Evolutionary conservation across 1,284 basidiomycete species (phyloP).

Genomic region (Peniophora sp.): DNA sequence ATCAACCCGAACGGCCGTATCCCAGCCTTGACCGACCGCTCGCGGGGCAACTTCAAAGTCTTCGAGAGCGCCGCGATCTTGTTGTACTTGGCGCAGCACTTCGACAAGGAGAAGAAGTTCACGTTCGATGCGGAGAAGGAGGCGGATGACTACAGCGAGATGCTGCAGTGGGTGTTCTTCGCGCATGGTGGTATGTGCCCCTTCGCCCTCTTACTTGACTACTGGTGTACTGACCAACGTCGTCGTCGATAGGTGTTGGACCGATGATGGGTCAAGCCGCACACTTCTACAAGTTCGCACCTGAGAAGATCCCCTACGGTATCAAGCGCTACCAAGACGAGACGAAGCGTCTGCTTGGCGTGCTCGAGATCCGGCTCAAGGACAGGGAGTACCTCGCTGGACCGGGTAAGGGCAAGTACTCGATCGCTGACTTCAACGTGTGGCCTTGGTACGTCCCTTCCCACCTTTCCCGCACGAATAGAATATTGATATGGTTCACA

Average conservation of each 20-base stretch:
- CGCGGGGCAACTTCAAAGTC: slow-evolving; percentile 36
- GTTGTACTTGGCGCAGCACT: slow-evolving; percentile 44
- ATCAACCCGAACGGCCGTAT: slow-evolving; percentile 60
- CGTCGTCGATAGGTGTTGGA: slow-evolving; percentile 45
- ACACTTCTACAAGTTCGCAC: slow-evolving; percentile 48
- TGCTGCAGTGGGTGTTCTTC: slow-evolving; percentile 78
- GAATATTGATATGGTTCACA: not conserved
- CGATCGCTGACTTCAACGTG: not conserved
- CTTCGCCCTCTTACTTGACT: not conserved
- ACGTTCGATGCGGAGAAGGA: slow-evolving; percentile 32
- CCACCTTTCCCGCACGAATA: too few relatives aligned
- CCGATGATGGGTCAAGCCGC: slow-evolving; percentile 70
- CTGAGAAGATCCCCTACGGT: slow-evolving; percentile 60
- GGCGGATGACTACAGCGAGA: slow-evolving; percentile 39
- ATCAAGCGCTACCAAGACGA: slow-evolving; percentile 29
- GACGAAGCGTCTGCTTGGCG: not conserved
- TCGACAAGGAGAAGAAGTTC: slow-evolving; percentile 41
- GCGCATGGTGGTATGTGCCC: too few relatives aligned
- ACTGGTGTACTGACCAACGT: not conserved
- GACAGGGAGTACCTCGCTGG: not conserved
- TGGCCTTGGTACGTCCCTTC: not conserved
- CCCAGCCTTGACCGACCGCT: slow-evolving; percentile 38
- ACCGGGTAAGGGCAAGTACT: not conserved
- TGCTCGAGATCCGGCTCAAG: slow-evolving; percentile 1
- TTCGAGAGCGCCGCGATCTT: slow-evolving; percentile 51